A percentile compares a stretch with the other conserved stretches of the same genome.
Evolutionary conservation across 2,329 filamentous ascomycete species (phyloP).

Genomic region (Bipolaris victoriae): DNA sequence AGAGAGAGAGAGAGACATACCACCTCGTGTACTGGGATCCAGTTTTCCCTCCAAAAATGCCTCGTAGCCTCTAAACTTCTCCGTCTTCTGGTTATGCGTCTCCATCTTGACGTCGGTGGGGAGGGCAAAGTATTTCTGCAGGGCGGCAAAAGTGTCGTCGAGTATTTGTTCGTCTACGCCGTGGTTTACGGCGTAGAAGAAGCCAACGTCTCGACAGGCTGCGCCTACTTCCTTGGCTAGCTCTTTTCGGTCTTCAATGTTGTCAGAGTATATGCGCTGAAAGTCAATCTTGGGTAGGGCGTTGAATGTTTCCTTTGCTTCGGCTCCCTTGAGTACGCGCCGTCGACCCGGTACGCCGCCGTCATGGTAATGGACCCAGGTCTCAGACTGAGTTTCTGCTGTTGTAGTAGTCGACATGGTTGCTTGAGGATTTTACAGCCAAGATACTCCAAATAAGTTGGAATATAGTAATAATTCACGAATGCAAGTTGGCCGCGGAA

Average conservation of each 20-base stretch:
- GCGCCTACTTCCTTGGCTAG: conserved; percentile 39
- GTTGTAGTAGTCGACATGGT: conserved; percentile 20
- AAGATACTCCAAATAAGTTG: not conserved
- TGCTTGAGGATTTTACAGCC: not conserved
- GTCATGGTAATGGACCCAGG: conserved; percentile 42
- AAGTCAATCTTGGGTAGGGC: conserved; percentile 41
- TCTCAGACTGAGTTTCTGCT: conserved; percentile 18
- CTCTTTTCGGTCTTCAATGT: conserved; percentile 31
- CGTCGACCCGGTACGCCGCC: conserved; percentile 38
- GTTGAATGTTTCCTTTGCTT: conserved; percentile 34
- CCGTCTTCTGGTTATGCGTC: conserved; percentile 44
- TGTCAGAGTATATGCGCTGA: conserved; percentile 36
- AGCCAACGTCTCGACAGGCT: conserved; percentile 43
- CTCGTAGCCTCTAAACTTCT: conserved; percentile 46
- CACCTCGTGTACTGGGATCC: conserved; percentile 44
- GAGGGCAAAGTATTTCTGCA: conserved; percentile 41
- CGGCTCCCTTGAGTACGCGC: conserved; percentile 32
- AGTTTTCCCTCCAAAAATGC: conserved; percentile 46
- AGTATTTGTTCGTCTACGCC: conserved; percentile 37
- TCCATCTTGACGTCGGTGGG: conserved; percentile 46
- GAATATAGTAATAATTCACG: not conserved
- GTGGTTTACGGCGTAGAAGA: conserved; percentile 45
- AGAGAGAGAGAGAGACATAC: conserved; percentile 7
- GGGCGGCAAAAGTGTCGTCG: conserved; percentile 37
- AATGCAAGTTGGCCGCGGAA: not conserved